Evolutionary conservation across 768 basidiomycete genomes (phyloP).

Genomic region (Dentipellis fragilis): DNA sequence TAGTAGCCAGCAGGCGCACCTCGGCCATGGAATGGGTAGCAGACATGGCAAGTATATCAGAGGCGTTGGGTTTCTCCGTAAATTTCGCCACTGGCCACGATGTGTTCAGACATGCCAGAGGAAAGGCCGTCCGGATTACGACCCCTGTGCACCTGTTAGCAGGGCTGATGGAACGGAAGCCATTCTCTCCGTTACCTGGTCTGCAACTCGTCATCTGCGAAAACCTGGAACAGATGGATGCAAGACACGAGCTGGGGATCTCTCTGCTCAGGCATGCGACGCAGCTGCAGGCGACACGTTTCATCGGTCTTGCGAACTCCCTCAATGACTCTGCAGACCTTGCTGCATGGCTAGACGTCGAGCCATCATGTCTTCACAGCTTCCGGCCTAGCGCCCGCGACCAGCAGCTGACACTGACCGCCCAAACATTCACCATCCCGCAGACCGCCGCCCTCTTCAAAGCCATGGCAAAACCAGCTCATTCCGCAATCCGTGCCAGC

Average conservation of each 20-base stretch:
- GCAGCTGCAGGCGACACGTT: conserved; percentile 53
- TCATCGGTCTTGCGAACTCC: conserved; percentile 69
- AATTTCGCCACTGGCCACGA: conserved; percentile 21
- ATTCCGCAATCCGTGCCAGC: conserved; percentile 53
- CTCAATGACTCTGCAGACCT: conserved; percentile 75
- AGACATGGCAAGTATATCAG: conserved; percentile 35
- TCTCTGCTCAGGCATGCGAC: conserved; percentile 60
- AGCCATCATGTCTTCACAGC: conserved; percentile 50
- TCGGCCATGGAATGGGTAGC: conserved; percentile 45
- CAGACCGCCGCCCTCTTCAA: conserved; percentile 84
- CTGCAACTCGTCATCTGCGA: conserved; percentile 73
- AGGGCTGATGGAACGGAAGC: conserved; percentile 25
- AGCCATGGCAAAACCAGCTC: conserved; percentile 85
- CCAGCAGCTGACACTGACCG: conserved; percentile 57
- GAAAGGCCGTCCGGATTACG: conserved; percentile 43
- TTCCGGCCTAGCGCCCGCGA: conserved; percentile 82
- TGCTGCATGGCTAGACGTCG: conserved; percentile 75
- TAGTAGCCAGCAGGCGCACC: conserved; percentile 52
- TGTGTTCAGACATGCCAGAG: conserved; percentile 26
- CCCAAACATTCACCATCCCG: conserved; percentile 76
- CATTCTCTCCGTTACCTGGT: conserved; percentile 22
- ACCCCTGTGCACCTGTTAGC: conserved; percentile 44
- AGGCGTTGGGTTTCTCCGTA: conserved; percentile 30
- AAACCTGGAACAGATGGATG: conserved; percentile 74
- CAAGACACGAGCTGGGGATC: conserved; percentile 74